Evolutionary conservation across 805 yeast species (phyloP).

Genomic region (Ogataea parapolymorpha): DNA sequence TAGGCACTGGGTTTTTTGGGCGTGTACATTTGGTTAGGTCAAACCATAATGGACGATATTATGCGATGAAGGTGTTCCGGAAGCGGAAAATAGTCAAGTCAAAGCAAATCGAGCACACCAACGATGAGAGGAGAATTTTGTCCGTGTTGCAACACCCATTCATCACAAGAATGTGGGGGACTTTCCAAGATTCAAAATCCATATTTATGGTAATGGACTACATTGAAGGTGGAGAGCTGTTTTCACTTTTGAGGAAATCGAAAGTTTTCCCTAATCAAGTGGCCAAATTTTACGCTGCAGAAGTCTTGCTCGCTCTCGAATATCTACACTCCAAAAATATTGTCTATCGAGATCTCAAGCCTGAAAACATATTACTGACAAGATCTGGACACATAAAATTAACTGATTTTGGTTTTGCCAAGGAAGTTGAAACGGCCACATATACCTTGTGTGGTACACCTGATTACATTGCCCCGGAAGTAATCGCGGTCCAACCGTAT

Average conservation of each 20-base stretch:
- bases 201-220: constrained; percentile 64
- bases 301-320: constrained; percentile 55
- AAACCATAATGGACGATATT: constrained; percentile 56
- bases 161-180: constrained; percentile 65
- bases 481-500: constrained; percentile 60
- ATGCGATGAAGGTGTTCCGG: constrained; percentile 57
- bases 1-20: constrained; percentile 63
- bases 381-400: constrained; percentile 59
- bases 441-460: constrained; percentile 65
- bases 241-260: constrained; percentile 52
- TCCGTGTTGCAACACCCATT: constrained; percentile 59
- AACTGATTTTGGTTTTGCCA: constrained; percentile 63
- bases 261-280: constrained; percentile 61
- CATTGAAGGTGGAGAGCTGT: constrained; percentile 62
- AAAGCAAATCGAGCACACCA: constrained; percentile 64
- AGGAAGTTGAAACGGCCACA: constrained; percentile 56
- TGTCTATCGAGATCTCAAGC: constrained; percentile 58
- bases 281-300: constrained; percentile 63
- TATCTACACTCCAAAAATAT: constrained; percentile 58
- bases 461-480: constrained; percentile 64
- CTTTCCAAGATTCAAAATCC: constrained; percentile 55
- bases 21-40: constrained; percentile 57
- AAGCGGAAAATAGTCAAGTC: constrained; percentile 56
- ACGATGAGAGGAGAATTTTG: constrained; percentile 59
- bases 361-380: constrained; percentile 57